Evolutionary conservation across 2,329 filamentous ascomycete genomes (phyloP).

Genomic region (Pseudonectria foliicola): DNA sequence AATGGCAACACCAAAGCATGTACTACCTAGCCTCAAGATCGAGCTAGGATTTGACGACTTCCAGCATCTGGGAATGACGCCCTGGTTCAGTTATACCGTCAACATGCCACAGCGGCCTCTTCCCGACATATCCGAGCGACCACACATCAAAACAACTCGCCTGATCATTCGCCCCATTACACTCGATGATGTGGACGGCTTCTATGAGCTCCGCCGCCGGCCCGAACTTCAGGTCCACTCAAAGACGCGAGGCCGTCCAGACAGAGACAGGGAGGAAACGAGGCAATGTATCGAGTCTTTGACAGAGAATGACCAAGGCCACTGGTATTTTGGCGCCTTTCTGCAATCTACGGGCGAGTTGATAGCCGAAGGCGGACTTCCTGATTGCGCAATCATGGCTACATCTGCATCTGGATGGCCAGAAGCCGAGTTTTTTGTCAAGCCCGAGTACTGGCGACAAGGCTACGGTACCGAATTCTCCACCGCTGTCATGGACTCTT

Average conservation of each 20-base stretch:
- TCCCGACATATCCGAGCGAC: conserved; percentile 8
- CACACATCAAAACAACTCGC: conserved; percentile 9
- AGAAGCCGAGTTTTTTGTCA: conserved; percentile 13
- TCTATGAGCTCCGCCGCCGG: conserved; percentile 8
- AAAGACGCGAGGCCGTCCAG: conserved; percentile 7
- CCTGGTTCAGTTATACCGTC: conserved; percentile 15
- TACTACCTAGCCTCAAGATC: conserved; percentile 6
- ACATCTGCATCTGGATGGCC: conserved; percentile 12
- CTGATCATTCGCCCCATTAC: conserved; percentile 10
- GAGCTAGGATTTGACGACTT: conserved; percentile 4
- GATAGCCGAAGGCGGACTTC: conserved; percentile 11
- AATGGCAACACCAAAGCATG: conserved; percentile 8
- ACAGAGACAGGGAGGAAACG: conserved; percentile 10
- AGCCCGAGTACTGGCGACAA: conserved; percentile 9
- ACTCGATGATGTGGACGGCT: conserved; percentile 10
- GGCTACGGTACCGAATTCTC: conserved; percentile 12
- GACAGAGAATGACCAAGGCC: conserved; percentile 6
- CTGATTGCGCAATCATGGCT: conserved; percentile 8
- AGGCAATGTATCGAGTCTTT: conserved; percentile 6
- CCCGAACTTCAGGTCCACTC: conserved; percentile 6
- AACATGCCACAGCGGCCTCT: conserved; percentile 10
- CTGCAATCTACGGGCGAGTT: conserved; percentile 10
- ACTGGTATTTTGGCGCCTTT: conserved; percentile 14
- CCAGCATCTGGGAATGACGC: conserved; percentile 11
- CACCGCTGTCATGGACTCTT: conserved; percentile 10